A percentile compares a stretch with the other conserved stretches of the same genome.
These are phyloP conservation scores for Geum urbanum DNA, from an alignment of 306 rosid species.

Conservation along the genomic window DNA sequence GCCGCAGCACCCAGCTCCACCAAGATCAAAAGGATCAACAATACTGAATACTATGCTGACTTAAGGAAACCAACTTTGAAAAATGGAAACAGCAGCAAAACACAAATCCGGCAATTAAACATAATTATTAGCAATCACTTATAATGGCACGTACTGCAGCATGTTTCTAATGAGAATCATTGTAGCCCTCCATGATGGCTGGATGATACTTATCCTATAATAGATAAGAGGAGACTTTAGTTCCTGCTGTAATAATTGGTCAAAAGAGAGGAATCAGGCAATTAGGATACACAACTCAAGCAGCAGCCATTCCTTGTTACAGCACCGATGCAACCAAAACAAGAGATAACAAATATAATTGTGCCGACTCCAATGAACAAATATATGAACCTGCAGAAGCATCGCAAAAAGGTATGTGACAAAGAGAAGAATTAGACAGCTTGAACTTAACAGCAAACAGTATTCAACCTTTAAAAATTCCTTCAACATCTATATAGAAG, in stretches of 20 bases:
- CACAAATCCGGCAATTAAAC: not conserved
- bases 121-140: constrained; percentile 10
- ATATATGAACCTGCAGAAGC: constrained; percentile 80
- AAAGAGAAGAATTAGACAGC: constrained; percentile 18
- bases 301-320: constrained; percentile 75
- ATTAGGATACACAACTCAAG: constrained; percentile 85
- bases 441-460: constrained; percentile 14
- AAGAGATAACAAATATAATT: constrained; percentile 64
- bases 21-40: constrained; percentile 69
- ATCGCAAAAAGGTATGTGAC: constrained; percentile 10
- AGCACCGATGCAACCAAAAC: constrained; percentile 83
- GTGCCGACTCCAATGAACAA: constrained; percentile 77
- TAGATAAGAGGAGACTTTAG: not conserved
- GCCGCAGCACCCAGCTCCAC: constrained; percentile 81
- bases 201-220: not conserved
- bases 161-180: not conserved
- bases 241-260: not conserved
- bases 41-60: constrained; percentile 56
- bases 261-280: not conserved
- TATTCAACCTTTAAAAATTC: not conserved
- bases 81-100: not conserved
- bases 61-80: constrained; percentile 58
- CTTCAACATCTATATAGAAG: not conserved
- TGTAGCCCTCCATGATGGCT: not conserved
- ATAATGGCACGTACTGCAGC: not conserved